Conservation (phyloP, 73 alveolate species). For the Paramecium caudatum region DNA sequence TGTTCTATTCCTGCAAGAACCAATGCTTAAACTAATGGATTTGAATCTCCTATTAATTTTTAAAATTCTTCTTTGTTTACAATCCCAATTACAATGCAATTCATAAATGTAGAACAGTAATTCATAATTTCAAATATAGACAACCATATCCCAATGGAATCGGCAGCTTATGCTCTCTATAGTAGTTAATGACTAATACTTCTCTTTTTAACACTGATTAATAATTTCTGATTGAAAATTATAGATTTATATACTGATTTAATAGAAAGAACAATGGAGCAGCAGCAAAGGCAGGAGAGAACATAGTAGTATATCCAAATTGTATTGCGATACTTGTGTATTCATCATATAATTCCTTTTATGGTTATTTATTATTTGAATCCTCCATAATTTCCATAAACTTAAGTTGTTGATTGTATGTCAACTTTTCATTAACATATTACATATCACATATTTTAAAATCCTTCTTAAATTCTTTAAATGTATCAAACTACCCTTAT, state of each 20-base stretch:
- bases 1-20: constrained; percentile 42
- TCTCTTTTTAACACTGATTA: constrained; percentile 43
- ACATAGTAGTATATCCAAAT: constrained; percentile 66
- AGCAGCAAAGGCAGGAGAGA: constrained; percentile 64
- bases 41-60: constrained; percentile 44
- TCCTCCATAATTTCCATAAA: constrained; percentile 42
- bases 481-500: background rate
- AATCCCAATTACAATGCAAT: constrained; percentile 65
- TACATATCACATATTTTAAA: background rate
- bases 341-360: constrained; percentile 41
- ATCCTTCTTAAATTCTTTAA: background rate
- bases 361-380: constrained; percentile 23
- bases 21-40: constrained; percentile 7
- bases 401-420: background rate
- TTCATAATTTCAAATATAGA: constrained; percentile 53
- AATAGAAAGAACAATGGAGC: constrained; percentile 54
- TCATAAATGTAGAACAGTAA: constrained; percentile 52
- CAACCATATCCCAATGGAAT: constrained; percentile 60
- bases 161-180: constrained; percentile 63
- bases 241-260: constrained; percentile 5
- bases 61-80: constrained; percentile 4
- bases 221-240: constrained; percentile 25
- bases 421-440: constrained; percentile 7
- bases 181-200: background rate
- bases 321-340: constrained; percentile 54